Percentiles rank a stretch among this genome's conserved stretches.
Conservation (phyloP, 1,284 basidiomycete species). For the Boletus mariae region DNA sequence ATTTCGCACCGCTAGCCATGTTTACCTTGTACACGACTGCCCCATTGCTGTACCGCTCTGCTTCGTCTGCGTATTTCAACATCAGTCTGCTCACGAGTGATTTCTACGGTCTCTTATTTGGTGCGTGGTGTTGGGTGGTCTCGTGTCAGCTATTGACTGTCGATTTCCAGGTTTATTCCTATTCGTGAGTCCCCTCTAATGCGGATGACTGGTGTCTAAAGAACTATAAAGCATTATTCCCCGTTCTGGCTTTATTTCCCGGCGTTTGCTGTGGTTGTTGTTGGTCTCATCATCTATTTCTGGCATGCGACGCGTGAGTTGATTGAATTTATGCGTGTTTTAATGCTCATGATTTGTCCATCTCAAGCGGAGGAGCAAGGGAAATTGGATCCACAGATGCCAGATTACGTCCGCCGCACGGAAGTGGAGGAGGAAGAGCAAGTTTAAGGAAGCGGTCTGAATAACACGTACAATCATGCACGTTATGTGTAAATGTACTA, state of each 20-base stretch:
- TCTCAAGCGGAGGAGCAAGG: slow-evolving; percentile 73
- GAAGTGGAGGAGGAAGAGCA: slow-evolving; percentile 16
- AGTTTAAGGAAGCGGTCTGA: slow-evolving; percentile 15
- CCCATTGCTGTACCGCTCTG: slow-evolving; percentile 78
- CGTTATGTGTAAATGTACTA: neutral
- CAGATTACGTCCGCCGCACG: slow-evolving; percentile 51
- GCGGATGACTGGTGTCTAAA: slow-evolving; percentile 9
- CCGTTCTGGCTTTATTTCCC: slow-evolving; percentile 85
- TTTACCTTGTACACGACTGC: slow-evolving; percentile 80
- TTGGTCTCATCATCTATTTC: slow-evolving; percentile 78
- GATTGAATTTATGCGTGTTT: slow-evolving; percentile 1
- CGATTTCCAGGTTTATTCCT: slow-evolving; percentile 54
- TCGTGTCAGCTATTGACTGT: slow-evolving; percentile 9
- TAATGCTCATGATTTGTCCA: slow-evolving; percentile 8
- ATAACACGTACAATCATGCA: neutral
- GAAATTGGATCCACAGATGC: slow-evolving; percentile 55
- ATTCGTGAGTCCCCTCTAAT: slow-evolving; percentile 44
- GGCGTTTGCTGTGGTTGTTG: slow-evolving; percentile 63
- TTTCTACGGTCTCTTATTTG: slow-evolving; percentile 82
- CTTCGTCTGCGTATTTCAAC: slow-evolving; percentile 82
- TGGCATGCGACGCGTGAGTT: slow-evolving; percentile 75
- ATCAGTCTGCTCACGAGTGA: slow-evolving; percentile 78
- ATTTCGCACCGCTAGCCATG: slow-evolving; percentile 53
- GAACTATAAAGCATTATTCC: slow-evolving; percentile 55
- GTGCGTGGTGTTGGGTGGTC: slow-evolving; percentile 35